Evolutionary conservation across 2,329 filamentous ascomycete species (phyloP).

Genomic region (Berkeleyomyces basicola): DNA sequence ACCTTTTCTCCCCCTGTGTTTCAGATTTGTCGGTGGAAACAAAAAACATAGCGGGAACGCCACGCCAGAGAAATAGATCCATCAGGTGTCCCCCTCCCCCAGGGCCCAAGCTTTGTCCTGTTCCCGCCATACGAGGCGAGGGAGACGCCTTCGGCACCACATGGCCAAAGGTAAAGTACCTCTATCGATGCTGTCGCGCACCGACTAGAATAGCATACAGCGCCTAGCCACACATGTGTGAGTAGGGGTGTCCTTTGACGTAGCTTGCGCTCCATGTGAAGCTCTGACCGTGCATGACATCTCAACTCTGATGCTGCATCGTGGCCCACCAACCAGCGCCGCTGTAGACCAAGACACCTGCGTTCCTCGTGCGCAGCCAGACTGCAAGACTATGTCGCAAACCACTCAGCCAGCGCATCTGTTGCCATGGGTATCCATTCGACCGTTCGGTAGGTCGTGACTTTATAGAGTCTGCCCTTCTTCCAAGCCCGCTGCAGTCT

Average conservation of each 20-base stretch:
- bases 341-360: neutral
- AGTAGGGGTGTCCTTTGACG: too few relatives aligned
- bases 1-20: neutral
- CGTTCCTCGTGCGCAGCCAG: too few relatives aligned
- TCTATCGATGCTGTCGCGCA: neutral
- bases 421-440: neutral
- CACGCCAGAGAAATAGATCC: neutral
- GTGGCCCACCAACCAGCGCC: neutral
- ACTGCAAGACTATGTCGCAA: too few relatives aligned
- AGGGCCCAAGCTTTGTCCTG: neutral
- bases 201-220: neutral
- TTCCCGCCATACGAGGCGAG: neutral
- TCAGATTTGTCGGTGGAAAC: neutral
- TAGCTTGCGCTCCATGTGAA: neutral
- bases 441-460: neutral
- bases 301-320: too few relatives aligned
- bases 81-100: neutral
- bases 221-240: neutral
- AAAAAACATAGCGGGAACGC: neutral
- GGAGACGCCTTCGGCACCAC: too few relatives aligned
- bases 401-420: neutral
- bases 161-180: neutral
- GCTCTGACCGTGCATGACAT: neutral
- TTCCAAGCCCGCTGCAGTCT: neutral
- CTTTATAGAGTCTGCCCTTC: neutral